A percentile compares a stretch with the other conserved stretches of the same genome.
Evolutionary conservation across 306 rosid species (phyloP).

Genomic region (Prunus mira): DNA sequence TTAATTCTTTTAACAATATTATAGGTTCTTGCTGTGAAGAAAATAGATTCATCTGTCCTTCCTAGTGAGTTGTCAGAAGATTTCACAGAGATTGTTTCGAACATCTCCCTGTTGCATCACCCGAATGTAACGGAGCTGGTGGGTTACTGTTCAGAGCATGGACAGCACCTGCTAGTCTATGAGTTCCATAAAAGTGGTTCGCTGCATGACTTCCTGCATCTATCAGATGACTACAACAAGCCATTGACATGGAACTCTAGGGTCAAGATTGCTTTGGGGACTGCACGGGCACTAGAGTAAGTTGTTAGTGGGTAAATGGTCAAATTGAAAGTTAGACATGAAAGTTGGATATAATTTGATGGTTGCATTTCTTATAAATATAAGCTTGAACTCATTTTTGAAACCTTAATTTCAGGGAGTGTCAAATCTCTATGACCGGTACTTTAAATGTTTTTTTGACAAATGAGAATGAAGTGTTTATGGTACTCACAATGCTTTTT

Average conservation of each 20-base stretch:
- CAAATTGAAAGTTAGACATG: neutral
- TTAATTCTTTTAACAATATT: conserved; percentile 24
- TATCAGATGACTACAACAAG: conserved; percentile 76
- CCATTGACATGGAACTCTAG: conserved; percentile 96
- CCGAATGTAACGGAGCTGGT: conserved; percentile 85
- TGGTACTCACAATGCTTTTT: conserved; percentile 19
- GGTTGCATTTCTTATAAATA: neutral
- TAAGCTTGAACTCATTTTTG: neutral
- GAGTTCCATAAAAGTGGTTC: conserved; percentile 91
- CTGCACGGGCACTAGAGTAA: conserved; percentile 96
- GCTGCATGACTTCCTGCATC: conserved; percentile 82
- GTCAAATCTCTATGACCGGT: neutral
- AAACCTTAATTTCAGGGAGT: neutral
- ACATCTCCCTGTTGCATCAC: conserved; percentile 76
- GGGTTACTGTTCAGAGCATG: conserved; percentile 98
- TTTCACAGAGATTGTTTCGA: conserved; percentile 68
- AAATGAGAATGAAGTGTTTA: neutral
- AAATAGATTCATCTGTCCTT: conserved; percentile 77
- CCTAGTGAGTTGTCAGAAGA: conserved; percentile 49
- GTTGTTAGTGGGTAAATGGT: conserved; percentile 21
- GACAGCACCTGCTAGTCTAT: conserved; percentile 79
- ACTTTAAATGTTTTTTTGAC: neutral
- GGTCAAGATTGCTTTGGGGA: conserved; percentile 94
- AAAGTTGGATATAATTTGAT: neutral
- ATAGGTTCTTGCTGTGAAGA: conserved; percentile 94